Percentiles rank a stretch among this genome's conserved stretches.
phyloP scores from a whole-genome alignment of 371 early-diverging fungal genomes.

The Mortierella sp. region DNA sequence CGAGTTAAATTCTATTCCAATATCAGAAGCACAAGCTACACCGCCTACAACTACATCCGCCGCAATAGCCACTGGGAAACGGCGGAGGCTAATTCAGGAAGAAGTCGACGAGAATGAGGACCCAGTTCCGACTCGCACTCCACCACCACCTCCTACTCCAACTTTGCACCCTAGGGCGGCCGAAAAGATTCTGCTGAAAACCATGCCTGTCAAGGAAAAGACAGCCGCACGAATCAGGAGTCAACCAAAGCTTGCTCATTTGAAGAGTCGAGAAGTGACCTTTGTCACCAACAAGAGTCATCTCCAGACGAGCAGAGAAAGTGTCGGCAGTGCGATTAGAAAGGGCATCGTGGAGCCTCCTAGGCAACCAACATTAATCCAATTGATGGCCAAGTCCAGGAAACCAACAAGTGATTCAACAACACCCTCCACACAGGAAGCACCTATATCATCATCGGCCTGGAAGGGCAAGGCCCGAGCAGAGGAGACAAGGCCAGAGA shows the following conservation, averaged over 20 bases:
- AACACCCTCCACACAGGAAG: neutral
- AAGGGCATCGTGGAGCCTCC: neutral
- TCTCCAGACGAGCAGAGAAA: neutral
- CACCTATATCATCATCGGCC: neutral
- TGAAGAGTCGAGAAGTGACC: no score
- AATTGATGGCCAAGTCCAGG: constrained; percentile 13
- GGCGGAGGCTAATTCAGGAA: constrained; percentile 41
- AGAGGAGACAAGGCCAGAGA: no score
- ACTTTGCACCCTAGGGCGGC: neutral
- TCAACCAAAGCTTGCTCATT: no score
- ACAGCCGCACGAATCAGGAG: no score
- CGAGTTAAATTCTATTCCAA: no score
- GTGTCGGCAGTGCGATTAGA: neutral
- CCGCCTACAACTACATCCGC: neutral
- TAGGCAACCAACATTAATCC: constrained; percentile 32
- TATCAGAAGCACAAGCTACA: neutral
- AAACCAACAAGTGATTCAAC: no score
- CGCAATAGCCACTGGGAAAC: constrained; percentile 4
- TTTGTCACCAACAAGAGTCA: no score
- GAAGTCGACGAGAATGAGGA: constrained; percentile 44
- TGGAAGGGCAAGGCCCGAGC: no score
- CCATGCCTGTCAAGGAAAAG: neutral
- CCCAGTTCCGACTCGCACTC: constrained; percentile 9
- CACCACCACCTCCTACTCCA: neutral
- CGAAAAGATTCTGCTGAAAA: neutral